These are phyloP conservation scores for Urochloa ruziziensis DNA, from an alignment of 176 grass and related monocot species.

Conservation along the genomic window DNA sequence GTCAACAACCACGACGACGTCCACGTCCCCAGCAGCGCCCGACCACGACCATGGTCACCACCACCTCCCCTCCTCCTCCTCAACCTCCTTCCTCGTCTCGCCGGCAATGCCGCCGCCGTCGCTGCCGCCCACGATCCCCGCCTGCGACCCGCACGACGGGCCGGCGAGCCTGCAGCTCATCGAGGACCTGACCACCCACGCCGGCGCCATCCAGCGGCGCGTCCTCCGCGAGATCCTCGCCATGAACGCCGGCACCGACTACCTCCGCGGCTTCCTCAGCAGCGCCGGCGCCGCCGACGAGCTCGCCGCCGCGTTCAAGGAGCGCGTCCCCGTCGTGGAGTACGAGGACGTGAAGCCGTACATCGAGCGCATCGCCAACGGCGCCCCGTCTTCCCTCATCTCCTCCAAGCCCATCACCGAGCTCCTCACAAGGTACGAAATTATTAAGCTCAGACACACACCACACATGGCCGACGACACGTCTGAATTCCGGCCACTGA, in stretches of 20 bases:
- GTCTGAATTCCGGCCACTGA: not conserved
- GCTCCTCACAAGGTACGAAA: conserved; percentile 64
- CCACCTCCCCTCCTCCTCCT: not conserved
- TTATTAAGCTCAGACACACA: not conserved
- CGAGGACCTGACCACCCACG: conserved; percentile 61
- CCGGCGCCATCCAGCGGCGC: conserved; percentile 48
- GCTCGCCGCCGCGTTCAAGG: conserved; percentile 44
- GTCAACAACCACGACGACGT: conserved; percentile 17
- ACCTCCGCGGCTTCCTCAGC: conserved; percentile 53
- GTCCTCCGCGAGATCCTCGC: conserved; percentile 56
- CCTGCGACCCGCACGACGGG: conserved; percentile 52
- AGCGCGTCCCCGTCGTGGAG: conserved; percentile 60
- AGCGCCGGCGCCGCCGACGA: not conserved
- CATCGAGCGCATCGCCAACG: conserved; percentile 72
- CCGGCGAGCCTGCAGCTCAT: conserved; percentile 49
- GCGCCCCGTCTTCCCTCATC: conserved; percentile 58
- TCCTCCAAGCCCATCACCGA: conserved; percentile 63
- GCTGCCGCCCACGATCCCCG: conserved; percentile 38
- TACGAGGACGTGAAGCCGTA: conserved; percentile 72
- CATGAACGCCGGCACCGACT: conserved; percentile 59
- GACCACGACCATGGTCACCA: conserved; percentile 6
- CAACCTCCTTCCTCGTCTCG: not conserved
- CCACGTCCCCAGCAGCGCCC: conserved; percentile 10
- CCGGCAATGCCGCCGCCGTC: not conserved
- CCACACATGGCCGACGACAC: not conserved